Evolutionary conservation across 1,284 basidiomycete species (phyloP).

Genomic region (Cutaneotrichosporon dermatis): DNA sequence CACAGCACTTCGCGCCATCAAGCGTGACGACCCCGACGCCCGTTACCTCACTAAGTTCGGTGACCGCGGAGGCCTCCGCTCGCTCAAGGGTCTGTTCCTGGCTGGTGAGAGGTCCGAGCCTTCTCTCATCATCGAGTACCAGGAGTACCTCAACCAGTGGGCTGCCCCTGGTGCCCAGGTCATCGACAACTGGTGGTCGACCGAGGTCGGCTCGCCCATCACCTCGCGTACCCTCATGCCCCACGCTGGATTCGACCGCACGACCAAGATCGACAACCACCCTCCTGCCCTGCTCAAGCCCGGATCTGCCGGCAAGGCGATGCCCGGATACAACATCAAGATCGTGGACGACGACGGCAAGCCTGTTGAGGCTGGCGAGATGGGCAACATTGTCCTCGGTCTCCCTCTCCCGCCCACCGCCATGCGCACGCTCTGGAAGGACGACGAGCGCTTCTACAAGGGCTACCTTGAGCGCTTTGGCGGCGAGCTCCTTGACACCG

Average conservation of each 20-base stretch:
- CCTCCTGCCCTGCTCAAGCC: constrained; percentile 14
- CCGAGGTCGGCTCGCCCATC: constrained; percentile 75
- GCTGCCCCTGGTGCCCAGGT: constrained; percentile 49
- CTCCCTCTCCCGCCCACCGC: constrained; percentile 88
- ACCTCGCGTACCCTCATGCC: constrained; percentile 59
- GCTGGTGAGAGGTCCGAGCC: constrained; percentile 24
- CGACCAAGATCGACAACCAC: constrained; percentile 11
- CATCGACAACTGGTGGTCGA: constrained; percentile 92
- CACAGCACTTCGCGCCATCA: constrained; percentile 49
- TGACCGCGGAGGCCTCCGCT: constrained; percentile 14
- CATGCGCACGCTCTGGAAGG: constrained; percentile 56
- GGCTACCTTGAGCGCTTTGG: constrained; percentile 71
- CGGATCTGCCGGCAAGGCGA: constrained; percentile 22
- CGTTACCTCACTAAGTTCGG: constrained; percentile 11
- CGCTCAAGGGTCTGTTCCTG: constrained; percentile 20
- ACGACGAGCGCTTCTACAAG: constrained; percentile 81
- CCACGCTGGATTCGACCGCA: constrained; percentile 51
- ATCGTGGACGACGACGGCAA: constrained; percentile 24
- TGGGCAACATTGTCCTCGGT: constrained; percentile 54
- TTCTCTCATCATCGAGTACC: constrained; percentile 19
- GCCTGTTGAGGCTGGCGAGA: constrained; percentile 11
- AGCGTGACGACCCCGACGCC: constrained; percentile 22
- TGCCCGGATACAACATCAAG: constrained; percentile 22
- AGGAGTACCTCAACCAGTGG: constrained; percentile 21
- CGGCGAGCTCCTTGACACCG: constrained; percentile 64